Base-by-base conservation (phyloP, 2,329 filamentous ascomycete species). In the Podosphaera xanthii region DNA sequence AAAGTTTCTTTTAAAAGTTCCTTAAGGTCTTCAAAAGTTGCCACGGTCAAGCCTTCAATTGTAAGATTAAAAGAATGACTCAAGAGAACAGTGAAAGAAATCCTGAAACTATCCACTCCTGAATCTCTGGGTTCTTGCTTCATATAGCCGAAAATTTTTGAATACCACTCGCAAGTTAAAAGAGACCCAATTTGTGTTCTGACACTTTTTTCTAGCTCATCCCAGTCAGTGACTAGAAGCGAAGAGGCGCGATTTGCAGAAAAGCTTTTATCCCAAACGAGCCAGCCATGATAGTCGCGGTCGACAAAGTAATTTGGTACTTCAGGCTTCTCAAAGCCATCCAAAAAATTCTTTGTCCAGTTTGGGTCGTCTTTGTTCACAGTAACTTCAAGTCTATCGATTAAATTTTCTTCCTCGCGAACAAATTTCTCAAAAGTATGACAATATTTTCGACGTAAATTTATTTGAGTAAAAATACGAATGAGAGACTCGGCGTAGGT, bases 91-190 rank as follows among this genome's bases (percentile, higher is more conserved):
- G 88, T 86, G 67, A 86, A 90, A 40, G 84, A 83, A 77, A 94
- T 90, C 59, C 90, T 81, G 74, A 98, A 97, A 58, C 91, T 80
- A 69, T 98, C 91, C 0, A 86, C 78, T 3, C 78, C 78, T 0
- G 81, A 72, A 68, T 97, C 91, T 52, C 91, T 82, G 2, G 92
- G 91, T 70, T 97, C 91, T 71, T 97, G 92, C 73, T 96, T 97
- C 73, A 97, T 79, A 69, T 91, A 97, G 33, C 83, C 86, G 67
- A 98, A 98, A 71, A 84, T 91, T 57, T 84, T 84, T 50, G 80
- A 79, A 64, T 96, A 83, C 94, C 92, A 98, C 35, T 87, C 80
- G 56, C 82, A 82, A 61, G 86, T 87, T 62, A 98, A 75, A 49
- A 89, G 75, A 59, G 78, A 77, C 55, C 90, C 92, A 67, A 98